Conservation (phyloP, 106 monocot genomes). For the Acorus gramineus region DNA sequence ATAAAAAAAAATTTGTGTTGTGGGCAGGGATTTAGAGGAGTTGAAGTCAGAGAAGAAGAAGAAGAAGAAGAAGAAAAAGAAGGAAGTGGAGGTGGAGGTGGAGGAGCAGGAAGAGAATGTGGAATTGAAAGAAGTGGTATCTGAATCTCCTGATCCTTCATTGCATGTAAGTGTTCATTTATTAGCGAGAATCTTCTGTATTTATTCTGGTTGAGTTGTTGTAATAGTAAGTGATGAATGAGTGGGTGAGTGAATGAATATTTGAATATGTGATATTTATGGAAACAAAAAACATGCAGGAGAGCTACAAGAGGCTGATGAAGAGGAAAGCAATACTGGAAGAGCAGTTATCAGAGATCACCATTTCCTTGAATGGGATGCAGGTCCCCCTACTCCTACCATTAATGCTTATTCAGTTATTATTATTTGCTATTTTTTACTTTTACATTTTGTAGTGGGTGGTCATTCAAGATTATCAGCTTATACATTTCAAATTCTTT, state of each 20-base stretch:
- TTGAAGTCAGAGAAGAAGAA: background rate
- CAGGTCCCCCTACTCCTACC: conserved; percentile 24
- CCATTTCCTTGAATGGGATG: conserved; percentile 19
- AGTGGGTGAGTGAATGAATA: too few species aligned
- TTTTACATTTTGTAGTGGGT: too few species aligned
- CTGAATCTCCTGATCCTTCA: conserved; percentile 1
- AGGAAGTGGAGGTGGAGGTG: background rate
- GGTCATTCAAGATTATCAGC: too few species aligned
- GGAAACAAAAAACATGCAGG: conserved; percentile 11
- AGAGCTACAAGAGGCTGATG: conserved; percentile 29
- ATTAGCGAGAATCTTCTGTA: too few species aligned
- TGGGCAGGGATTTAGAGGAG: conserved; percentile 9
- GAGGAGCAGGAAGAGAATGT: conserved; percentile 5
- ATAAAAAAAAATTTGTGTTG: too few species aligned
- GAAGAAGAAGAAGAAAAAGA: too few species aligned
- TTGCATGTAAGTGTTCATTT: background rate
- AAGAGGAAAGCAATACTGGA: conserved; percentile 44
- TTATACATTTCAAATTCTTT: too few species aligned
- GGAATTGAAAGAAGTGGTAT: background rate
- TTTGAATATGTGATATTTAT: too few species aligned
- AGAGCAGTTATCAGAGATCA: conserved; percentile 30
- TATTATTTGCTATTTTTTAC: too few species aligned
- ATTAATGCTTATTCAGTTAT: too few species aligned
- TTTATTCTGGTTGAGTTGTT: too few species aligned
- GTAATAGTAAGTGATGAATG: too few species aligned